phyloP scores from a whole-genome alignment of 352 stramenopile species.

The Phytophthora ramorum region DNA sequence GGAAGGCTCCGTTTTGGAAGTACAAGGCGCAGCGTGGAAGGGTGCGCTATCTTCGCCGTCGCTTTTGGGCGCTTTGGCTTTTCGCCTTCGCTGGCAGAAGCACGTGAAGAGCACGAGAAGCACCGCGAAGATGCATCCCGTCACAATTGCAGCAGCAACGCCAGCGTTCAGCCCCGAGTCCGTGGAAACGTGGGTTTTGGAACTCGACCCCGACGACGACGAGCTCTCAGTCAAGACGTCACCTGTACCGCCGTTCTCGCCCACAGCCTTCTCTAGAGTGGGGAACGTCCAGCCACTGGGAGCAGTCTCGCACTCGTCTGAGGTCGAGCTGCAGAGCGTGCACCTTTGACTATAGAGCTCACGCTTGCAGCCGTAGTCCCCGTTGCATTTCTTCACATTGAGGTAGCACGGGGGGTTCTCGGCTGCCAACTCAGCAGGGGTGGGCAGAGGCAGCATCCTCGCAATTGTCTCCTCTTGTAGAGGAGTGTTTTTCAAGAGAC shows the following conservation, averaged over 20 bases:
- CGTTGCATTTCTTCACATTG: slow-evolving; percentile 68
- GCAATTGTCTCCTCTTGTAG: slow-evolving; percentile 38
- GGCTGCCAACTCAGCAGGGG: slow-evolving; percentile 42
- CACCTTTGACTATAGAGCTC: slow-evolving; percentile 70
- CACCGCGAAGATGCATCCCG: neutral
- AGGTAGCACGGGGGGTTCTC: slow-evolving; percentile 74
- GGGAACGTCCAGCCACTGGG: slow-evolving; percentile 62
- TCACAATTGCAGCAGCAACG: neutral
- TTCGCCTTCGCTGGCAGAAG: neutral
- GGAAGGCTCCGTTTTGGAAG: neutral
- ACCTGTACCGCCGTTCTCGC: slow-evolving; percentile 53
- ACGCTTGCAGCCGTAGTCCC: slow-evolving; percentile 58
- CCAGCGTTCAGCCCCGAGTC: neutral
- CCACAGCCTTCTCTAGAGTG: slow-evolving; percentile 54
- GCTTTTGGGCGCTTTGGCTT: neutral
- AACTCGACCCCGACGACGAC: slow-evolving; percentile 29
- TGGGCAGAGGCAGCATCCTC: slow-evolving; percentile 63
- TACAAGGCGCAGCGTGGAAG: neutral
- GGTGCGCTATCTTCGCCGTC: neutral
- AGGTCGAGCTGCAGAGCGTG: slow-evolving; percentile 58
- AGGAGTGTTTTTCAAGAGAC: slow-evolving; percentile 34
- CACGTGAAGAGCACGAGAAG: neutral
- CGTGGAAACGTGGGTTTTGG: neutral
- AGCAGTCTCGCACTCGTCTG: slow-evolving; percentile 44
- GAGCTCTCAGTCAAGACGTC: slow-evolving; percentile 43